phyloP scores from a whole-genome alignment of 2,329 filamentous ascomycete genomes.

The Botrytis tulipae region DNA sequence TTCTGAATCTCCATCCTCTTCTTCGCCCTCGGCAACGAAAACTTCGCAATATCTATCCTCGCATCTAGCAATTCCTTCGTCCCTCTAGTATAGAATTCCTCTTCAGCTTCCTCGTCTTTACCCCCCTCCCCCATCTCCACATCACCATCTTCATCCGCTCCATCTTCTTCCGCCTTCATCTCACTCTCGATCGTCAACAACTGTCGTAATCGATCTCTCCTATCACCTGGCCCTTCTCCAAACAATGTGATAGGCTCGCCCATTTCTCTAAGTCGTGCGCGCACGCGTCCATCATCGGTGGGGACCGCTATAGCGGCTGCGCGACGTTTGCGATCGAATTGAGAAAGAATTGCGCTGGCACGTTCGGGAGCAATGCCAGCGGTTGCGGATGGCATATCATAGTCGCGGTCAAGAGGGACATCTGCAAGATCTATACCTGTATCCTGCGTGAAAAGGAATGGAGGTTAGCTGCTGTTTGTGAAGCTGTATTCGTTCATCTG shows the following conservation, averaged over 20 bases:
- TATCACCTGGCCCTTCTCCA: constrained; percentile 81
- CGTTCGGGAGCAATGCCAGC: constrained; percentile 38
- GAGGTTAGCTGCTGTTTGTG: constrained; percentile 15
- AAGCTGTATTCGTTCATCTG: not conserved
- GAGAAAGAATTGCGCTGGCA: constrained; percentile 44
- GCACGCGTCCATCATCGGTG: constrained; percentile 87
- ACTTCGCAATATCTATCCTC: constrained; percentile 75
- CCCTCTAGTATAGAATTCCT: constrained; percentile 94
- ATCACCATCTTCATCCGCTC: constrained; percentile 64
- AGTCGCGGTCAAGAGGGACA: constrained; percentile 75
- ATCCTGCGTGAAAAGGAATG: constrained; percentile 30
- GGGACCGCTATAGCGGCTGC: constrained; percentile 88
- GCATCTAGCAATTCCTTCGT: constrained; percentile 71
- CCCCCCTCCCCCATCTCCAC: constrained; percentile 52
- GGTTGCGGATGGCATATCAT: constrained; percentile 46
- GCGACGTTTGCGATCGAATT: constrained; percentile 88
- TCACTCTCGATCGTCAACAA: constrained; percentile 73
- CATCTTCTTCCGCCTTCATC: constrained; percentile 50
- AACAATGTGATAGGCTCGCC: constrained; percentile 95
- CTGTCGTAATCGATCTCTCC: constrained; percentile 82
- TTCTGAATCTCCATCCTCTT: constrained; percentile 74
- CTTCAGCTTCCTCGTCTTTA: constrained; percentile 70
- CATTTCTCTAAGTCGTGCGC: constrained; percentile 74
- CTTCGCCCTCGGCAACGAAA: constrained; percentile 79
- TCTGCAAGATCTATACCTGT: constrained; percentile 58